Conservation (phyloP, 2,329 filamentous ascomycete species). For the Talaromyces funiculosus region DNA sequence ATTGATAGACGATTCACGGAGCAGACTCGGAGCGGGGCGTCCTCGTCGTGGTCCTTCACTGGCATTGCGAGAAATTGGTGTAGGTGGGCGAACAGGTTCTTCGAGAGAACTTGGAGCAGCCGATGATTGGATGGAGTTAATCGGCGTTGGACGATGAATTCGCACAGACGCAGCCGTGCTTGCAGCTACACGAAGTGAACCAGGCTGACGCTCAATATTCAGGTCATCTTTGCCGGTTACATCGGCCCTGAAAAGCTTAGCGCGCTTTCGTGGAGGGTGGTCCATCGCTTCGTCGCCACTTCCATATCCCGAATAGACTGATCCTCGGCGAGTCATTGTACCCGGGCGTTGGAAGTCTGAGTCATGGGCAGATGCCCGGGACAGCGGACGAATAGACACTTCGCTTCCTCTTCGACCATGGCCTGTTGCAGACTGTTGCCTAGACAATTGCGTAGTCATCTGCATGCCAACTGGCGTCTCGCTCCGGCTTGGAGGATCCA, state of each 20-base stretch:
- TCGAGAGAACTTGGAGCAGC: conserved; percentile 31
- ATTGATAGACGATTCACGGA: conserved; percentile 58
- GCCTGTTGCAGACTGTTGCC: conserved; percentile 23
- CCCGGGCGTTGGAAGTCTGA: conserved; percentile 25
- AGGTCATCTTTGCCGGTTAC: conserved; percentile 64
- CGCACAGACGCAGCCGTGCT: conserved; percentile 85
- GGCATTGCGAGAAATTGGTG: conserved; percentile 34
- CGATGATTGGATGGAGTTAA: conserved; percentile 32
- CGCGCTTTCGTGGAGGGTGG: conserved; percentile 66
- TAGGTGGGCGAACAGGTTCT: conserved; percentile 44
- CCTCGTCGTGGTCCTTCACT: conserved; percentile 27
- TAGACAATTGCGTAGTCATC: conserved; percentile 19
- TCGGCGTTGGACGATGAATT: conserved; percentile 66
- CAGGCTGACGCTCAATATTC: conserved; percentile 63
- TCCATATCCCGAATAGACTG: conserved; percentile 55
- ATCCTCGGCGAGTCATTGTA: conserved; percentile 28
- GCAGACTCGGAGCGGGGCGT: conserved; percentile 45
- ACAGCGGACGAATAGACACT: conserved; percentile 52
- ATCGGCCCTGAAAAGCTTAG: conserved; percentile 67
- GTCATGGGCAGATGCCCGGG: conserved; percentile 51
- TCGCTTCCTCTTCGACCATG: conserved; percentile 32
- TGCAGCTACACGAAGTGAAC: conserved; percentile 82
- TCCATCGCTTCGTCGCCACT: conserved; percentile 64
- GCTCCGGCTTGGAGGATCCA: conserved; percentile 30
- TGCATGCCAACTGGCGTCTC: conserved; percentile 32